phyloP scores from a whole-genome alignment of 1,284 basidiomycete genomes.

The Salmacisia buchloeana region DNA sequence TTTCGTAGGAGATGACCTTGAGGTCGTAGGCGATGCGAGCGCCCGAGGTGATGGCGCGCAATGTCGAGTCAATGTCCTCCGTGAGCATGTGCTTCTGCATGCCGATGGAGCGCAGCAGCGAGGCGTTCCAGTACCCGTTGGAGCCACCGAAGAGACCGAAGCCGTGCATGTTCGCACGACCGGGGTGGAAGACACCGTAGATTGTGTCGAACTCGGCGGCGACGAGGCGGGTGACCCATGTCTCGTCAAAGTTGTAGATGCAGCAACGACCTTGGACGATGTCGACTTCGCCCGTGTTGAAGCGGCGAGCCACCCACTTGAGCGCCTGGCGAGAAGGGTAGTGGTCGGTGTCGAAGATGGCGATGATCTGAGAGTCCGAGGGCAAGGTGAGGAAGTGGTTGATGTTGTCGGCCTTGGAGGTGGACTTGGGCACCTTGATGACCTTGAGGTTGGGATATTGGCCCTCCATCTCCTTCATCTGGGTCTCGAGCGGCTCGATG shows the following conservation, averaged over 20 bases:
- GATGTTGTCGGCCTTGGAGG: constrained; percentile 13
- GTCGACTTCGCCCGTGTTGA: constrained; percentile 10
- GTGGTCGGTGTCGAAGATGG: constrained; percentile 16
- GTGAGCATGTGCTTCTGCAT: constrained; percentile 12
- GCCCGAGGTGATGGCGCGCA: constrained; percentile 12
- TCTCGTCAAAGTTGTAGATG: constrained; percentile 13
- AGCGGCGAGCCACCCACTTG: constrained; percentile 10
- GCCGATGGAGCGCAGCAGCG: not conserved
- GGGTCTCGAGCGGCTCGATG: constrained; percentile 13
- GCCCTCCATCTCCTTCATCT: constrained; percentile 9
- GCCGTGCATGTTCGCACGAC: constrained; percentile 8
- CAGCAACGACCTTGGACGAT: constrained; percentile 14
- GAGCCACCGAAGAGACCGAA: constrained; percentile 13
- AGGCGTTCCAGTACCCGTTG: constrained; percentile 12
- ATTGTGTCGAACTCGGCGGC: constrained; percentile 14
- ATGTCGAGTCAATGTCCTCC: constrained; percentile 13
- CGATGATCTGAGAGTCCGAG: constrained; percentile 13
- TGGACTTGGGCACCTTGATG: constrained; percentile 10
- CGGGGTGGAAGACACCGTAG: constrained; percentile 14
- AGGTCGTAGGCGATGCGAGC: constrained; percentile 12
- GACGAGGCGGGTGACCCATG: constrained; percentile 8
- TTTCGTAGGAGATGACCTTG: constrained; percentile 10
- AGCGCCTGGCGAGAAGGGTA: constrained; percentile 3
- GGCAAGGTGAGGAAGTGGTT: constrained; percentile 13
- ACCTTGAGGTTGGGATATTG: constrained; percentile 8